phyloP scores from a whole-genome alignment of 2,329 filamentous ascomycete species.

The Fusarium sp. region DNA sequence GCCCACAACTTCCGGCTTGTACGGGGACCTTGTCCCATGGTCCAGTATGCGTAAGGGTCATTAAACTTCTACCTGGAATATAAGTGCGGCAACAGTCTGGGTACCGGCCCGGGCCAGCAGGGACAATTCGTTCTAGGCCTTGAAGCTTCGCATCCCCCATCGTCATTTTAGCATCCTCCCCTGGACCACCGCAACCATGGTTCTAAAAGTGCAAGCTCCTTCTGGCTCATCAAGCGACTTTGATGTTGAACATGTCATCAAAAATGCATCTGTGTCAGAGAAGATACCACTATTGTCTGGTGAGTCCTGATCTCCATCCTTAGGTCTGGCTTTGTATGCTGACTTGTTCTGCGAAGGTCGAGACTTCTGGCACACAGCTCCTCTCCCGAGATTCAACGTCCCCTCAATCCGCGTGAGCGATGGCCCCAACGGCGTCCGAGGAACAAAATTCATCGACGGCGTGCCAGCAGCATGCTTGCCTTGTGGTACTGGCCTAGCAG shows the following conservation, averaged over 20 bases:
- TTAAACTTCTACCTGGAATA: neutral
- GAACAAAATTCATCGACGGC: neutral
- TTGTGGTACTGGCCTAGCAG: conserved; percentile 20
- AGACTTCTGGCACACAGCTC: conserved; percentile 20
- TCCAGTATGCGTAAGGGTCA: neutral
- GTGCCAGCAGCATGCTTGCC: conserved; percentile 3
- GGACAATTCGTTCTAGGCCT: neutral
- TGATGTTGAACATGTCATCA: conserved; percentile 9
- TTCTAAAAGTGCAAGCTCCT: neutral
- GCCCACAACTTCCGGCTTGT: neutral
- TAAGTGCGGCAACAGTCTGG: neutral
- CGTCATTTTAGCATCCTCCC: neutral
- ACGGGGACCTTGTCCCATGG: neutral
- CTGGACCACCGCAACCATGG: neutral
- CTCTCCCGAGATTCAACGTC: conserved; percentile 2
- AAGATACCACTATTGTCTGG: conserved; percentile 11
- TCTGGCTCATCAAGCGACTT: neutral
- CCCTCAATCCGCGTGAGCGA: neutral
- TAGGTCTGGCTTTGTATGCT: neutral
- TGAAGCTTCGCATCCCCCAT: neutral
- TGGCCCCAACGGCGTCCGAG: neutral
- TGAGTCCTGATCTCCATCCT: neutral
- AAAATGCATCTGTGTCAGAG: conserved; percentile 8
- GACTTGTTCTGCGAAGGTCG: neutral
- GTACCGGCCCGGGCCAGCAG: neutral